phyloP scores from a whole-genome alignment of 2,329 filamentous ascomycete genomes.

The Lasiodiplodia hormozganensis region DNA sequence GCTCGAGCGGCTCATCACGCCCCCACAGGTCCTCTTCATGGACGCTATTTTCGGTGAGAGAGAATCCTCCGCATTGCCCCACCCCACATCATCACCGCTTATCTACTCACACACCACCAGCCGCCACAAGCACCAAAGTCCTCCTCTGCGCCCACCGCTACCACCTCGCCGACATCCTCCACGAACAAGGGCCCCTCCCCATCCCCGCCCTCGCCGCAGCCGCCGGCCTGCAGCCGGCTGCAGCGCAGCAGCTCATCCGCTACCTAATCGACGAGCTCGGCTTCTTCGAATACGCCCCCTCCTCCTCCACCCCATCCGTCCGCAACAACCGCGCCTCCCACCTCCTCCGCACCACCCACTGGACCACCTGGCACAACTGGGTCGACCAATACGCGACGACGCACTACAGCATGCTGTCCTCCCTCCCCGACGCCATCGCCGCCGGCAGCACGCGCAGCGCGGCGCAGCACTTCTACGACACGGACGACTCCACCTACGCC shows the following conservation, averaged over 20 bases:
- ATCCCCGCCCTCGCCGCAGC: not conserved
- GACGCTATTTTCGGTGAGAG: slow-evolving; percentile 1
- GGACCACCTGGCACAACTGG: slow-evolving; percentile 16
- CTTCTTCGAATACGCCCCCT: not conserved
- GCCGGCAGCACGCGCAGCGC: not conserved
- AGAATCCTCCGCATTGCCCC: not conserved
- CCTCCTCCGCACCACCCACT: slow-evolving; percentile 5
- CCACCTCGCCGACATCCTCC: slow-evolving; percentile 1
- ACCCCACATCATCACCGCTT: too few relatives aligned
- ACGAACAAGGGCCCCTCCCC: not conserved
- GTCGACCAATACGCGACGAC: slow-evolving; percentile 5
- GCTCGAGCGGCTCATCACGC: slow-evolving; percentile 8
- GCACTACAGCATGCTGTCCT: not conserved
- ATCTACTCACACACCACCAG: not conserved
- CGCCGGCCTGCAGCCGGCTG: not conserved
- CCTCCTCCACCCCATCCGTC: not conserved
- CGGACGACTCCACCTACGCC: not conserved
- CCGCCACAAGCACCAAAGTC: slow-evolving; percentile 20
- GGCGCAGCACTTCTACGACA: slow-evolving; percentile 1
- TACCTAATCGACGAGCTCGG: slow-evolving; percentile 15
- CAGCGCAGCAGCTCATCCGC: slow-evolving; percentile 4
- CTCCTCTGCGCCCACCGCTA: slow-evolving; percentile 15
- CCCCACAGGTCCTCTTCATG: slow-evolving; percentile 9
- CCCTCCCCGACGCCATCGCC: slow-evolving; percentile 2
- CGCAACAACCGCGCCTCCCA: slow-evolving; percentile 1